phyloP scores from a whole-genome alignment of 1,284 basidiomycete genomes.

The Wallemia hederae region DNA sequence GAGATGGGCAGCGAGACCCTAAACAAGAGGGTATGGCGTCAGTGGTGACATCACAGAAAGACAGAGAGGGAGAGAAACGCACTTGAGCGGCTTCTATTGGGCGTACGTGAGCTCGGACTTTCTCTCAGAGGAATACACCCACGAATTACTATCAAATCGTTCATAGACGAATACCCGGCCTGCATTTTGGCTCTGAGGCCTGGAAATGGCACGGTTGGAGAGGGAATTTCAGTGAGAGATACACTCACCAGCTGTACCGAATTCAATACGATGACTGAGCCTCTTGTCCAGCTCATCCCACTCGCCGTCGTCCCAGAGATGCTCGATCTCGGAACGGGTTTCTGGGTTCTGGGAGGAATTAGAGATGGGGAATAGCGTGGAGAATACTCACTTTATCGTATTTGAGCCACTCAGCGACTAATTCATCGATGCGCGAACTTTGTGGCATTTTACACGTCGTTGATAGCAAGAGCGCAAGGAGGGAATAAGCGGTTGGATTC shows the following conservation, averaged over 20 bases:
- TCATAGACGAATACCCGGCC: constrained; percentile 59
- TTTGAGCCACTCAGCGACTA: constrained; percentile 28
- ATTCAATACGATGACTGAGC: constrained; percentile 41
- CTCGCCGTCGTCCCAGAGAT: constrained; percentile 22
- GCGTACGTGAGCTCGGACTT: neutral
- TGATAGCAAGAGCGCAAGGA: too few relatives aligned
- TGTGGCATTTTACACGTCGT: neutral
- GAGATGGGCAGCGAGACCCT: constrained; percentile 46
- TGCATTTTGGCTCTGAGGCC: constrained; percentile 54
- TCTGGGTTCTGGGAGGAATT: constrained; percentile 19
- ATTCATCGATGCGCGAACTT: constrained; percentile 14
- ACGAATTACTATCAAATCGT: constrained; percentile 52
- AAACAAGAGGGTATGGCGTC: constrained; percentile 1
- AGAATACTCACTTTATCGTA: constrained; percentile 22
- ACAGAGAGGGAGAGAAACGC: neutral
- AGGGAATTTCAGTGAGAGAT: neutral
- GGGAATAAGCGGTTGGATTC: too few relatives aligned
- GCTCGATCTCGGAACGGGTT: constrained; percentile 27
- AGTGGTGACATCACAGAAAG: constrained; percentile 1
- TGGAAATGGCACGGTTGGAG: constrained; percentile 11
- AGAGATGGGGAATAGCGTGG: neutral
- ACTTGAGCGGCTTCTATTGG: constrained; percentile 4
- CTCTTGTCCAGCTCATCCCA: constrained; percentile 26
- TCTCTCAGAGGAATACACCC: constrained; percentile 18
- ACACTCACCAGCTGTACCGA: constrained; percentile 46